phyloP scores from a whole-genome alignment of 208 protist genomes.

The Zelonia costaricensis region DNA sequence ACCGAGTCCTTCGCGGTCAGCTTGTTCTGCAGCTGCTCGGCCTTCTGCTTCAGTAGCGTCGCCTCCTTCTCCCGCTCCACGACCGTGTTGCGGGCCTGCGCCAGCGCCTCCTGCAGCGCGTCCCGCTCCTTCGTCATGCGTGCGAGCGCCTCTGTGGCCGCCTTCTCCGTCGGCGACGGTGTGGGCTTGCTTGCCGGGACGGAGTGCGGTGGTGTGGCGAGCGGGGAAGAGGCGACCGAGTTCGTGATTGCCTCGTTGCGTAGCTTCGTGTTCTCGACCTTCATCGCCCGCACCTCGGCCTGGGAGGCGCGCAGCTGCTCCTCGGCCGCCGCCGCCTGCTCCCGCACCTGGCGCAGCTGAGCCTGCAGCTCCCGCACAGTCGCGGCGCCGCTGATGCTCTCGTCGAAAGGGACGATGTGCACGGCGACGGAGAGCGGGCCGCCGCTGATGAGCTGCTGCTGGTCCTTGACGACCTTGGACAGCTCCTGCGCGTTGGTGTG shows the following conservation, averaged over 20 bases:
- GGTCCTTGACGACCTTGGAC: constrained; percentile 49
- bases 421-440: constrained; percentile 39
- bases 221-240: neutral
- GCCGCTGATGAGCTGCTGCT: constrained; percentile 65
- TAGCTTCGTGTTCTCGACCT: constrained; percentile 25
- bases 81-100: constrained; percentile 39
- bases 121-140: constrained; percentile 31
- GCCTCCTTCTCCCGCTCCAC: constrained; percentile 54
- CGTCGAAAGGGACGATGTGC: constrained; percentile 39
- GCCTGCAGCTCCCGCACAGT: constrained; percentile 40
- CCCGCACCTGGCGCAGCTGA: constrained; percentile 40
- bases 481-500: constrained; percentile 63
- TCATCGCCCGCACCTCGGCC: constrained; percentile 13
- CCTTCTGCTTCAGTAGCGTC: constrained; percentile 38
- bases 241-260: constrained; percentile 10
- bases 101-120: constrained; percentile 42
- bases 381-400: constrained; percentile 14
- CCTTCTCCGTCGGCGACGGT: constrained; percentile 4
- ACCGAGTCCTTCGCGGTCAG: constrained; percentile 22
- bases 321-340: constrained; percentile 14
- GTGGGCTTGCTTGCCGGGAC: neutral
- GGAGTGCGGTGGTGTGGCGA: constrained; percentile 6
- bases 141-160: constrained; percentile 12
- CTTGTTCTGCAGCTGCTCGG: constrained; percentile 20
- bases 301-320: constrained; percentile 21